These are phyloP conservation scores for Inga oerstediana DNA, from an alignment of 306 rosid genomes.

Conservation along the genomic window DNA sequence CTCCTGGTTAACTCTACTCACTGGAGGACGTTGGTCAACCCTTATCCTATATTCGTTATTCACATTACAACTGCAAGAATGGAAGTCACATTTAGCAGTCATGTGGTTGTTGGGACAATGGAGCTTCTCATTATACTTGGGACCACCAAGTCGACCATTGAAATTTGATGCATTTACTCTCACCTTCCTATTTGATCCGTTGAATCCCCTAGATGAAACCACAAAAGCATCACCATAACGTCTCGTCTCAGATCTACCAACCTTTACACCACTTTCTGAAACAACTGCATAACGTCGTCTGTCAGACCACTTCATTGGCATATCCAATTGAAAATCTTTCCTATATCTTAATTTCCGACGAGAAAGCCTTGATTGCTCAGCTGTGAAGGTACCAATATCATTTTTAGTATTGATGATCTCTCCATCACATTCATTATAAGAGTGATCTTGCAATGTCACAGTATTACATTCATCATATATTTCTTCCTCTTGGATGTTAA, in stretches of 20 bases:
- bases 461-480: conserved; percentile 45
- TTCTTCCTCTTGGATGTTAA: conserved; percentile 55
- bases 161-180: conserved; percentile 63
- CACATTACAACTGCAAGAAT: conserved; percentile 79
- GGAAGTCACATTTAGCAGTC: conserved; percentile 64
- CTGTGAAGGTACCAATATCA: conserved; percentile 53
- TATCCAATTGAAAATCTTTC: conserved; percentile 71
- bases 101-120: conserved; percentile 59
- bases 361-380: conserved; percentile 64
- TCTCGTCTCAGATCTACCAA: conserved; percentile 61
- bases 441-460: conserved; percentile 49
- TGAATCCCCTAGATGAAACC: conserved; percentile 56
- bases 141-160: conserved; percentile 66
- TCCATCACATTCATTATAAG: conserved; percentile 55
- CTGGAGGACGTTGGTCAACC: conserved; percentile 64
- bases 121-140: conserved; percentile 70
- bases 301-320: conserved; percentile 80
- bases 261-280: conserved; percentile 57
- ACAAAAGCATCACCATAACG: conserved; percentile 63
- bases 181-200: conserved; percentile 54
- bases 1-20: conserved; percentile 60
- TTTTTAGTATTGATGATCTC: conserved; percentile 50
- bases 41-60: conserved; percentile 66
- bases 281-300: conserved; percentile 56
- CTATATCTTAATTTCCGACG: conserved; percentile 57